phyloP scores from a whole-genome alignment of 176 grass and related monocot genomes.

The Oryza longistaminata region DNA sequence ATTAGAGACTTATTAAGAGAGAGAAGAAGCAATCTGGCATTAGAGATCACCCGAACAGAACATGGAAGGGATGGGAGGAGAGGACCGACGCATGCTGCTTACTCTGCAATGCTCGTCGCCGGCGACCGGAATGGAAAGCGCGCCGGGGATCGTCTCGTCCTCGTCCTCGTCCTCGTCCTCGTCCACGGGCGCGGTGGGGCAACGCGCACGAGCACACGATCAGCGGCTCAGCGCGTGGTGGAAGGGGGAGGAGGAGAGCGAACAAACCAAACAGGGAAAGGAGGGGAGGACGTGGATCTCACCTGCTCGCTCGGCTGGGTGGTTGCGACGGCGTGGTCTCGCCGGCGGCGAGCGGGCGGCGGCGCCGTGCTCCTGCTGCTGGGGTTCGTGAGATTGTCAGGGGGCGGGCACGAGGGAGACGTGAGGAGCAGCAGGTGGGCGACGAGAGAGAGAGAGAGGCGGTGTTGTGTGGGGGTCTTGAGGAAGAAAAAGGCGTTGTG shows the following conservation, averaged over 20 bases:
- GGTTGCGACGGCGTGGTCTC: not conserved
- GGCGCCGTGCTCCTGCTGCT: constrained; percentile 14
- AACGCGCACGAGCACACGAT: not conserved
- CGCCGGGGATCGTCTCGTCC: too few species aligned
- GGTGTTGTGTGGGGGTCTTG: not conserved
- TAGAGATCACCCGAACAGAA: not conserved
- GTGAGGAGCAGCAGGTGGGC: constrained; percentile 1
- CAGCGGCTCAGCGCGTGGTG: not conserved
- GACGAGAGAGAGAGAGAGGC: not conserved
- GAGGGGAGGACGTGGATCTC: not conserved
- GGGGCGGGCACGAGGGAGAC: constrained; percentile 37
- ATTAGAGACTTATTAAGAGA: not conserved
- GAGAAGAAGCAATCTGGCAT: not conserved
- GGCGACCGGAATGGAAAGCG: not conserved
- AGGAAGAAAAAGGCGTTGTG: not conserved
- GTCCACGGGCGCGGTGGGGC: too few species aligned
- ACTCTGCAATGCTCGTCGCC: not conserved
- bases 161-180: too few species aligned
- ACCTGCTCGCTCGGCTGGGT: not conserved
- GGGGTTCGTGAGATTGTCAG: not conserved
- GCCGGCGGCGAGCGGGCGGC: not conserved
- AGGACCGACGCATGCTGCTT: not conserved
- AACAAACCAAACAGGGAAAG: not conserved
- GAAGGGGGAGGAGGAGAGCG: not conserved
- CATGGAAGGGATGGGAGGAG: not conserved